A percentile compares a stretch with the other conserved stretches of the same genome.
Conservation (phyloP, 2,329 filamentous ascomycete genomes). For the Aspergillus melleus region DNA sequence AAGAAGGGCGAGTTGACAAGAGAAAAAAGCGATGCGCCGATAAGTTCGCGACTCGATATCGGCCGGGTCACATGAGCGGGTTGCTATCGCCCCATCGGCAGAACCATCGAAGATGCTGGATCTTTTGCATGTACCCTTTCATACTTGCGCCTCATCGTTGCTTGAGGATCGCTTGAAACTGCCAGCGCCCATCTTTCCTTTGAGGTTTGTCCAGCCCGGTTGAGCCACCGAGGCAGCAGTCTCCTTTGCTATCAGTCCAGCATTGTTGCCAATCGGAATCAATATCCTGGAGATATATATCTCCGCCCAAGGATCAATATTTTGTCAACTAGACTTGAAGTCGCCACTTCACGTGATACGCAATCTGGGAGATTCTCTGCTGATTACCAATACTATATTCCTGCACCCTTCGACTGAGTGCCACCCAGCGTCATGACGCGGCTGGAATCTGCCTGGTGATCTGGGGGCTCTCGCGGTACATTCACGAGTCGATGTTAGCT, state of each 20-base stretch:
- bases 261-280: neutral
- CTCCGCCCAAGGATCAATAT: neutral
- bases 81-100: constrained; percentile 1
- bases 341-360: neutral
- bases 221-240: neutral
- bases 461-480: neutral
- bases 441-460: neutral
- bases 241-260: neutral
- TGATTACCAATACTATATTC: neutral
- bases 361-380: neutral
- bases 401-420: neutral
- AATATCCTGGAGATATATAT: neutral
- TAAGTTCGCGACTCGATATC: constrained; percentile 6
- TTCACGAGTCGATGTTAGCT: neutral
- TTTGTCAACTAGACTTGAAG: neutral
- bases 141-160: too few species aligned
- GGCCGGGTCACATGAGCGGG: constrained; percentile 20
- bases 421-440: neutral
- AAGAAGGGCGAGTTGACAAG: neutral
- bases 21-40: constrained; percentile 2
- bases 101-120: constrained; percentile 1
- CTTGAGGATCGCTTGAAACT: neutral
- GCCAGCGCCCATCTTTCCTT: neutral
- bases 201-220: neutral
- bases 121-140: neutral